A percentile compares a stretch with the other conserved stretches of the same genome.
These are phyloP conservation scores for Diaporthe caulivora DNA, from an alignment of 2,329 filamentous ascomycete genomes.

Conservation along the genomic window DNA sequence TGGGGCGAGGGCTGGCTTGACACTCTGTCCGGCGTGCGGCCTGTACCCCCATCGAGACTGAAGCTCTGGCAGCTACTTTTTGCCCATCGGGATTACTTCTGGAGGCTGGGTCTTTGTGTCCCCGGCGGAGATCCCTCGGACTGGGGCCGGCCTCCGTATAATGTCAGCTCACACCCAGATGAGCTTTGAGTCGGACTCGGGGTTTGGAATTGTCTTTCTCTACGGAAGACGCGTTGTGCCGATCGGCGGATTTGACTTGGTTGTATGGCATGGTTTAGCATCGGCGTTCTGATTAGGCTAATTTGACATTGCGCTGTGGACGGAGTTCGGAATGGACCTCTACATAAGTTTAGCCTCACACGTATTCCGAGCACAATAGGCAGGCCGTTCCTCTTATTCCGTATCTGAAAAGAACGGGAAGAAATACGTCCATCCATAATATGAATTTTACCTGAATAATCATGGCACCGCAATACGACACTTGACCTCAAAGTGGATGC, in stretches of 20 bases:
- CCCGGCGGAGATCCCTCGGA: conserved; percentile 81
- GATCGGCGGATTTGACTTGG: neutral
- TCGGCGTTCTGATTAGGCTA: neutral
- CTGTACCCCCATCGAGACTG: conserved; percentile 68
- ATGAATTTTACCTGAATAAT: neutral
- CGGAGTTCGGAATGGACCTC: neutral
- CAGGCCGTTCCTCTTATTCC: neutral
- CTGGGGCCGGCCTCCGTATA: conserved; percentile 69
- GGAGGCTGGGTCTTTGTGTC: conserved; percentile 89
- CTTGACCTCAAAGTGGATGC: neutral
- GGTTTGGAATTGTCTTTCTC: neutral
- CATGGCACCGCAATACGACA: neutral
- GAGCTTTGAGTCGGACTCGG: conserved; percentile 52
- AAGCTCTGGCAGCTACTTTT: conserved; percentile 95
- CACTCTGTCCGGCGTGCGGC: conserved; percentile 71
- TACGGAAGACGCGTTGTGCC: neutral
- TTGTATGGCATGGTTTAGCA: neutral
- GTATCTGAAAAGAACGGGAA: neutral
- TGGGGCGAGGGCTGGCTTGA: conserved; percentile 42
- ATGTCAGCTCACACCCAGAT: conserved; percentile 49
- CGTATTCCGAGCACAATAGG: neutral
- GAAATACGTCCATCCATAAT: neutral
- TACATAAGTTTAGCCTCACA: neutral
- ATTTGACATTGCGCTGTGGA: neutral
- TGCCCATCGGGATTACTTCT: conserved; percentile 96